phyloP scores from a whole-genome alignment of 345 rosid genomes.

The Eucalyptus pauciflora region DNA sequence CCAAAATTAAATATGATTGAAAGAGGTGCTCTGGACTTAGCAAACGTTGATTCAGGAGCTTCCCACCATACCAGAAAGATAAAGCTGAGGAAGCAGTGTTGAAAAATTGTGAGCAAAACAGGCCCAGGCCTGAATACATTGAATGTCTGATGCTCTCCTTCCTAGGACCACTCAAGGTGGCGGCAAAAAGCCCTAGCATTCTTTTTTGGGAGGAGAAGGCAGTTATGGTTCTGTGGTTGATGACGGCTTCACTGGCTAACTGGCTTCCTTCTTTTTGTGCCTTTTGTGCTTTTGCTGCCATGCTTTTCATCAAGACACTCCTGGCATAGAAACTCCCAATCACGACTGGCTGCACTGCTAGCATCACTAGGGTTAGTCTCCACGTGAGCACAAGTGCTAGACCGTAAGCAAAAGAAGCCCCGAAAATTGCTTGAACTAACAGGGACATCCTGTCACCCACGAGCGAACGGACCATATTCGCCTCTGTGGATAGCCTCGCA shows the following conservation, averaged over 20 bases:
- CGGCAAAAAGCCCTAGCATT: conserved; percentile 36
- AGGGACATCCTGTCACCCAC: conserved; percentile 60
- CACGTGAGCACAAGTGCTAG: conserved; percentile 39
- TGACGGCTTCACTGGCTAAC: conserved; percentile 51
- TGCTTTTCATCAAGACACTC: conserved; percentile 41
- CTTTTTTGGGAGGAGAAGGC: conserved; percentile 67
- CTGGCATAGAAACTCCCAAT: conserved; percentile 46
- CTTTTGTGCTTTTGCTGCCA: conserved; percentile 50
- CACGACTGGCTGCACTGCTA: conserved; percentile 47
- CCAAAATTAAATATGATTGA: conserved; percentile 39
- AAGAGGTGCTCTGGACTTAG: conserved; percentile 39
- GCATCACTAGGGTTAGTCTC: conserved; percentile 49
- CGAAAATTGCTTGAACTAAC: conserved; percentile 43
- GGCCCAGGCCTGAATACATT: conserved; percentile 45
- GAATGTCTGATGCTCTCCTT: conserved; percentile 43
- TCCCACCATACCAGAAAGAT: conserved; percentile 61
- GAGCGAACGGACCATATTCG: conserved; percentile 38
- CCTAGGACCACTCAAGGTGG: conserved; percentile 43
- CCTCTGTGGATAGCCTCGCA: conserved; percentile 54
- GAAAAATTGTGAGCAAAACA: conserved; percentile 49
- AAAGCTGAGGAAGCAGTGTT: conserved; percentile 48
- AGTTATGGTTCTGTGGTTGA: conserved; percentile 64
- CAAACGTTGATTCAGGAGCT: conserved; percentile 18
- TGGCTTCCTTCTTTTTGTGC: conserved; percentile 71
- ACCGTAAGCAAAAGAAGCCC: conserved; percentile 37